Evolutionary conservation across 2,329 filamentous ascomycete genomes (phyloP).

Genomic region (Penicillium janthinellum): DNA sequence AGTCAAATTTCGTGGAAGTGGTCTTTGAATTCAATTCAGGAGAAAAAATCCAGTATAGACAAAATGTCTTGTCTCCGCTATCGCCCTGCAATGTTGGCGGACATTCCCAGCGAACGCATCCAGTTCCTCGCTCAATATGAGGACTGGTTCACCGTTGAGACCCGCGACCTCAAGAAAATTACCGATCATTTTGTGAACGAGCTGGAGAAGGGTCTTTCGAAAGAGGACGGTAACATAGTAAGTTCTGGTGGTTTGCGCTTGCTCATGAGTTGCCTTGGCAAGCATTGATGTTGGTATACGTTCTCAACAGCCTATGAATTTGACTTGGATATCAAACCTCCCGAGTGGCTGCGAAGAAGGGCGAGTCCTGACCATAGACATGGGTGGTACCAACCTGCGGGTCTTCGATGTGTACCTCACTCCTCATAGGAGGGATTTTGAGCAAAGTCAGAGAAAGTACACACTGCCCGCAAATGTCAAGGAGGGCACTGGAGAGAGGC

Average conservation of each 20-base stretch:
- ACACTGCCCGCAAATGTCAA: constrained; percentile 82
- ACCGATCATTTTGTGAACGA: constrained; percentile 83
- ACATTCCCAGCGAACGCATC: constrained; percentile 70
- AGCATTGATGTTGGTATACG: background rate
- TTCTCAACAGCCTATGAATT: constrained; percentile 77
- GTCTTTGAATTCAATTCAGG: background rate
- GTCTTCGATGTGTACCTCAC: constrained; percentile 83
- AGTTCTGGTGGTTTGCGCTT: constrained; percentile 41
- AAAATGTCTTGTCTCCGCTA: constrained; percentile 21
- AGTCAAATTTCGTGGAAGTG: background rate
- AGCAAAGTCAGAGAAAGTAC: constrained; percentile 86
- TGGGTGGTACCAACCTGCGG: constrained; percentile 88
- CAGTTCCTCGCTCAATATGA: constrained; percentile 75
- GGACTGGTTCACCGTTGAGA: constrained; percentile 72
- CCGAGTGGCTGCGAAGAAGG: constrained; percentile 79
- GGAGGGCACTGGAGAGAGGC: constrained; percentile 71
- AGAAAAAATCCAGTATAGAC: background rate
- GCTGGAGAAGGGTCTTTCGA: constrained; percentile 73
- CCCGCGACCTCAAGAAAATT: constrained; percentile 76
- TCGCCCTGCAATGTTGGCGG: constrained; percentile 20
- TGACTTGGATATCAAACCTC: constrained; percentile 83
- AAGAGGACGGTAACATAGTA: constrained; percentile 84
- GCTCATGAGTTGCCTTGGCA: background rate
- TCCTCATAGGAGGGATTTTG: constrained; percentile 75
- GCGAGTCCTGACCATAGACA: constrained; percentile 79